phyloP scores from a whole-genome alignment of 306 rosid species.

The Rosa lucieae region DNA sequence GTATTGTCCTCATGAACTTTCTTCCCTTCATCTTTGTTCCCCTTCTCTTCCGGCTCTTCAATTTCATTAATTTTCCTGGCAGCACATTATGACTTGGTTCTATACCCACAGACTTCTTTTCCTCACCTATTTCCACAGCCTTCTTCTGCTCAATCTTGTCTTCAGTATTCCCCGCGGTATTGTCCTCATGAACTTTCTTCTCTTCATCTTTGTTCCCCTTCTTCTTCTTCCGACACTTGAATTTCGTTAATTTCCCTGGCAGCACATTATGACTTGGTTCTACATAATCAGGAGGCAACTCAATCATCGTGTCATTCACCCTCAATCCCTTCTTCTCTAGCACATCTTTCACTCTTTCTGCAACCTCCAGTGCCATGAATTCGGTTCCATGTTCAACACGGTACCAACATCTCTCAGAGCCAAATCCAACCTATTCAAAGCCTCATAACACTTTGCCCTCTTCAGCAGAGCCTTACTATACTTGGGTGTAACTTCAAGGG shows the following conservation, averaged over 20 bases:
- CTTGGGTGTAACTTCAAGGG: constrained; percentile 81
- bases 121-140: constrained; percentile 20
- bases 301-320: constrained; percentile 53
- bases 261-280: constrained; percentile 43
- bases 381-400: constrained; percentile 71
- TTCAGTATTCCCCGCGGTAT: constrained; percentile 8
- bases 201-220: constrained; percentile 46
- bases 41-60: constrained; percentile 59
- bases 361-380: constrained; percentile 77
- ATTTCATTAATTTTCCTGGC: constrained; percentile 43
- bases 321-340: constrained; percentile 67
- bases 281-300: constrained; percentile 73
- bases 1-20: background rate
- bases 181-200: constrained; percentile 10
- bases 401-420: constrained; percentile 69
- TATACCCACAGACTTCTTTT: constrained; percentile 25
- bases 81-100: constrained; percentile 10
- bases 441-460: constrained; percentile 93
- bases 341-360: constrained; percentile 55
- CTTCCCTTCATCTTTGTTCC: constrained; percentile 35
- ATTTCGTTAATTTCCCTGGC: constrained; percentile 43
- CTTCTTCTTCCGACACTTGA: constrained; percentile 59
- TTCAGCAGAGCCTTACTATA: constrained; percentile 85
- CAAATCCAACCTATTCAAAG: constrained; percentile 78
- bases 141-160: constrained; percentile 33